phyloP scores from a whole-genome alignment of 2,329 filamentous ascomycete genomes.

The Cladosporium sp. region DNA sequence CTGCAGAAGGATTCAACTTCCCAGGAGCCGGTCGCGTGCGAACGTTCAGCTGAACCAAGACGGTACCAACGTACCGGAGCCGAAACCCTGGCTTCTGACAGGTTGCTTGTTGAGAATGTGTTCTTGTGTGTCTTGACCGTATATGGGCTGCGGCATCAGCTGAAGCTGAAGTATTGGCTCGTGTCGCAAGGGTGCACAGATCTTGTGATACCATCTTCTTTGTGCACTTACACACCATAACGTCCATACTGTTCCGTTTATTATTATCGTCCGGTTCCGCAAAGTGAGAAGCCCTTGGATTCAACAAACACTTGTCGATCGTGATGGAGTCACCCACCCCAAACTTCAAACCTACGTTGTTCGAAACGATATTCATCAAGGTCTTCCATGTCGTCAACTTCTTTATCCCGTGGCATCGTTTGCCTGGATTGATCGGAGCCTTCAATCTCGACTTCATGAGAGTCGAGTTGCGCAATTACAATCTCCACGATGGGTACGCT shows the following conservation, averaged over 20 bases:
- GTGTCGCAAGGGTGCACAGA: background rate
- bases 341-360: conserved; percentile 31
- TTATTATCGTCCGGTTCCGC: background rate
- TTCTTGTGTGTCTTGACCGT: background rate
- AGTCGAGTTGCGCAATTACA: conserved; percentile 46
- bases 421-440: conserved; percentile 43
- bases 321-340: conserved; percentile 14
- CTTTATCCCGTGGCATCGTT: conserved; percentile 46
- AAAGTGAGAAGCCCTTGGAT: background rate
- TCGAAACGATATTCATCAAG: conserved; percentile 33
- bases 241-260: background rate
- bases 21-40: background rate
- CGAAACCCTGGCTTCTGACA: background rate
- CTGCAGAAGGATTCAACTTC: background rate
- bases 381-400: conserved; percentile 43
- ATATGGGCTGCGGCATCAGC: background rate
- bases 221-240: background rate
- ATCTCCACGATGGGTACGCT: conserved; percentile 47
- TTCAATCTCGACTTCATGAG: conserved; percentile 46
- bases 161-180: background rate
- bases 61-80: background rate
- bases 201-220: background rate
- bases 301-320: background rate
- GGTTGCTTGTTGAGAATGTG: background rate
- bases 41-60: background rate